phyloP scores from a whole-genome alignment of 139 green algal species.

The Micractinium sp. region DNA sequence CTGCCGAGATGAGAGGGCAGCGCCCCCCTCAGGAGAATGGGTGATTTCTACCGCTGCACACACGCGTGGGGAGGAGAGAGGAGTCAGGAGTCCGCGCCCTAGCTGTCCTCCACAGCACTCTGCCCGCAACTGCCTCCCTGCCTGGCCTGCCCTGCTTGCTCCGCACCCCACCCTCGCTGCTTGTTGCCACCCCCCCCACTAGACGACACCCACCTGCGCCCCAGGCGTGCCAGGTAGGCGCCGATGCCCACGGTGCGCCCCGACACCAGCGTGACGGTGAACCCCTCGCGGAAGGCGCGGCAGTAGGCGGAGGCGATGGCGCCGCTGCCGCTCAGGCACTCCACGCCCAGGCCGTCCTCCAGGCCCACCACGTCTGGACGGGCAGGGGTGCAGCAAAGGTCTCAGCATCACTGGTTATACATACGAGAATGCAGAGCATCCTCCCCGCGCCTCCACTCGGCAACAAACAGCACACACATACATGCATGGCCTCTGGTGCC shows the following conservation, averaged over 20 bases:
- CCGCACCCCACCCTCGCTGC: background rate
- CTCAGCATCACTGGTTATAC: no score
- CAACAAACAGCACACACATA: no score
- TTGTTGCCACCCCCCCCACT: background rate
- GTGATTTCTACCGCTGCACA: no score
- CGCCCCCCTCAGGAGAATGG: no score
- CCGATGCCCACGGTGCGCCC: constrained; percentile 97
- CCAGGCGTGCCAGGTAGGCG: constrained; percentile 96
- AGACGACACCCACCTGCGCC: constrained; percentile 56
- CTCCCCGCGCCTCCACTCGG: no score
- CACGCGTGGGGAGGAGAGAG: no score
- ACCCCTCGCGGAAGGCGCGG: constrained; percentile 85
- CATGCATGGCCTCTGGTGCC: no score
- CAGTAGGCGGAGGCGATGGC: constrained; percentile 87
- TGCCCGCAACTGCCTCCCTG: no score
- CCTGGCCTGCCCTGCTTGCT: background rate
- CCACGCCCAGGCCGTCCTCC: constrained; percentile 97
- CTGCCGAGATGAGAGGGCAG: no score
- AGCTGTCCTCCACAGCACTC: no score
- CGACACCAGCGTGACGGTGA: constrained; percentile 93
- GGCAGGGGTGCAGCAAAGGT: background rate
- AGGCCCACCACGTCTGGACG: constrained; percentile 88
- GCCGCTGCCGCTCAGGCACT: constrained; percentile 95
- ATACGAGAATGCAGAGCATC: no score
- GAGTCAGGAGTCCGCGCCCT: no score